These are phyloP conservation scores for Russula lepida DNA, from an alignment of 768 basidiomycete genomes.

Conservation along the genomic window DNA sequence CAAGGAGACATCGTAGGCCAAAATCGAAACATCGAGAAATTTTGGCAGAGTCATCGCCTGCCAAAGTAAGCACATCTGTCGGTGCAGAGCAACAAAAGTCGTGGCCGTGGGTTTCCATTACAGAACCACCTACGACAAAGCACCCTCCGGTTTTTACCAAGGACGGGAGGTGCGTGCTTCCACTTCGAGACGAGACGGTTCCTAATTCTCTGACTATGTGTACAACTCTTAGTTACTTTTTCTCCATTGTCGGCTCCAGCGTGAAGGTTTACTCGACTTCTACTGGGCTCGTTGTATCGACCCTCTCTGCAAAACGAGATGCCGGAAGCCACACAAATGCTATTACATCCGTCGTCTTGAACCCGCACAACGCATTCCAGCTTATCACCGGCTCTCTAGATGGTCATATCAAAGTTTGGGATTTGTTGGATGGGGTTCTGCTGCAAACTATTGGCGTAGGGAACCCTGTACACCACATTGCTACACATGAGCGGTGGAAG, in stretches of 20 bases:
- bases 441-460: conserved; percentile 65
- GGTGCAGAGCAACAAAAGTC: conserved; percentile 6
- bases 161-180: conserved; percentile 64
- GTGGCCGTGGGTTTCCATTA: conserved; percentile 67
- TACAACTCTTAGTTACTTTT: conserved; percentile 62
- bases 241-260: conserved; percentile 70
- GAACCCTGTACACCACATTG: conserved; percentile 63
- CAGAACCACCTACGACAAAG: conserved; percentile 56
- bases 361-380: conserved; percentile 83
- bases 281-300: conserved; percentile 75
- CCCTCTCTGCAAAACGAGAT: conserved; percentile 49
- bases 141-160: conserved; percentile 75
- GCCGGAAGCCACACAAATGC: conserved; percentile 36
- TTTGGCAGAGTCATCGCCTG: conserved; percentile 20
- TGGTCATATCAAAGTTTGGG: conserved; percentile 87
- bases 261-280: conserved; percentile 80
- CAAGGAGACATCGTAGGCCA: conserved; percentile 25
- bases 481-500: conserved; percentile 59
- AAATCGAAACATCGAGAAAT: conserved; percentile 34
- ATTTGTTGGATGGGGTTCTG: conserved; percentile 78
- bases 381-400: conserved; percentile 78
- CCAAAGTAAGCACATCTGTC: conserved; percentile 21
- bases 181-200: neutral
- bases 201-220: conserved; percentile 13
- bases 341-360: conserved; percentile 69